A percentile compares a stretch with the other conserved stretches of the same genome.
These are phyloP conservation scores for Fragaria nilgerrensis DNA, from an alignment of 306 rosid genomes.

Conservation along the genomic window DNA sequence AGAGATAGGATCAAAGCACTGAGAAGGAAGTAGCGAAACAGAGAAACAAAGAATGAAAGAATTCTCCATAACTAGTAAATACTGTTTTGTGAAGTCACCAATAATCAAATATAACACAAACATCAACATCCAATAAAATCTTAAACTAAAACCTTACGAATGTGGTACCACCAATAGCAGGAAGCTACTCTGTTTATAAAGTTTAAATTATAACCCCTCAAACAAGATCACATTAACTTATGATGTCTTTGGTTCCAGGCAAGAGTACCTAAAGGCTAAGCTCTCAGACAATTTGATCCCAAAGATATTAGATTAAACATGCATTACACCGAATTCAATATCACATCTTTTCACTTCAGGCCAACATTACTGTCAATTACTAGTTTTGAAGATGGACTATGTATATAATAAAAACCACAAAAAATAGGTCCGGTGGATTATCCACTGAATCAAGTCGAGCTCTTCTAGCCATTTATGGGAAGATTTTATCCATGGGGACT, in stretches of 20 bases:
- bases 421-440: slow-evolving; percentile 1
- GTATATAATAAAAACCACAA: background rate
- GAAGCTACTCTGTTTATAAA: slow-evolving; percentile 1
- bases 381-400: background rate
- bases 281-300: background rate
- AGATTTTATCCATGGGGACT: background rate
- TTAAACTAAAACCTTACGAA: too few relatives aligned
- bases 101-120: background rate
- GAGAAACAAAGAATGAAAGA: slow-evolving; percentile 13
- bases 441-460: background rate
- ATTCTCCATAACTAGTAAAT: background rate
- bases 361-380: background rate
- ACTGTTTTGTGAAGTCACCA: background rate
- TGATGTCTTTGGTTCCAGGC: background rate
- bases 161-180: background rate
- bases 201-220: background rate
- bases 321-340: background rate
- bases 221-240: background rate
- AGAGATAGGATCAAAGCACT: background rate
- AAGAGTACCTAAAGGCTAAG: background rate
- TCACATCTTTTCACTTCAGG: background rate
- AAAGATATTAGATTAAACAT: background rate
- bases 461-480: background rate
- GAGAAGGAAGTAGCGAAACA: background rate
- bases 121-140: too few relatives aligned